These are phyloP conservation scores for Saccharomycopsis sp. DNA, from an alignment of 805 yeast genomes.

Conservation along the genomic window DNA sequence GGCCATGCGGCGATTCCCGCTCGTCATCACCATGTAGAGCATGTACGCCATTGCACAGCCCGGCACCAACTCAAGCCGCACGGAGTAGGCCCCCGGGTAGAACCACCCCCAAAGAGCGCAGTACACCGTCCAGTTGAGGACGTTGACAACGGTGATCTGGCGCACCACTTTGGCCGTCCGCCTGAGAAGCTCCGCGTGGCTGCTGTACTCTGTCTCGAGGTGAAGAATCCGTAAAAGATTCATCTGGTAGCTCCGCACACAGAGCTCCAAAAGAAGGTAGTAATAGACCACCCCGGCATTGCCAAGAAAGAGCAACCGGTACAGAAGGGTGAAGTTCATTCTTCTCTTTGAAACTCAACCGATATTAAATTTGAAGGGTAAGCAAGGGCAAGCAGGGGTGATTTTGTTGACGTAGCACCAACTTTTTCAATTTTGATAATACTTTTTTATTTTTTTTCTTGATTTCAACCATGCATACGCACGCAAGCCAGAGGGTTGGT, in stretches of 20 bases:
- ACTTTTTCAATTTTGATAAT: too few species aligned
- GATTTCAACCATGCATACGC: too few species aligned
- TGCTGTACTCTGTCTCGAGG: slow-evolving; percentile 1
- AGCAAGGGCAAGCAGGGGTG: too few species aligned
- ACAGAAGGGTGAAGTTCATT: slow-evolving; percentile 6
- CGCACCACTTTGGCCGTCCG: slow-evolving; percentile 2
- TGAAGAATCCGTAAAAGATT: slow-evolving; percentile 7
- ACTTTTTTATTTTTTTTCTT: too few species aligned
- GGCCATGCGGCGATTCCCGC: slow-evolving; percentile 32
- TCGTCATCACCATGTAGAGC: slow-evolving; percentile 7
- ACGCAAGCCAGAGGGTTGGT: too few species aligned
- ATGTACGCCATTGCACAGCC: slow-evolving; percentile 4
- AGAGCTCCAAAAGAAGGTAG: slow-evolving; percentile 2
- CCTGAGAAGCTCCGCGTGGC: slow-evolving; percentile 1
- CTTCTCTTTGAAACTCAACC: too few species aligned
- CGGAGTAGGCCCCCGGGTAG: background rate
- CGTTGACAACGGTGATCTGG: slow-evolving; percentile 2
- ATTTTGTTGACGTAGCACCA: too few species aligned
- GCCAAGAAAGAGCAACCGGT: slow-evolving; percentile 9
- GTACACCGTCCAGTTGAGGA: slow-evolving; percentile 8
- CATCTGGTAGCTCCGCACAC: slow-evolving; percentile 1
- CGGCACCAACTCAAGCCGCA: slow-evolving; percentile 11
- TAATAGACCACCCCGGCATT: slow-evolving; percentile 15
- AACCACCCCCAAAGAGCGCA: background rate
- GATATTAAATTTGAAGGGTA: too few species aligned